Conservation (phyloP, 2,329 filamentous ascomycete genomes). For the Fusarium begoniae region DNA sequence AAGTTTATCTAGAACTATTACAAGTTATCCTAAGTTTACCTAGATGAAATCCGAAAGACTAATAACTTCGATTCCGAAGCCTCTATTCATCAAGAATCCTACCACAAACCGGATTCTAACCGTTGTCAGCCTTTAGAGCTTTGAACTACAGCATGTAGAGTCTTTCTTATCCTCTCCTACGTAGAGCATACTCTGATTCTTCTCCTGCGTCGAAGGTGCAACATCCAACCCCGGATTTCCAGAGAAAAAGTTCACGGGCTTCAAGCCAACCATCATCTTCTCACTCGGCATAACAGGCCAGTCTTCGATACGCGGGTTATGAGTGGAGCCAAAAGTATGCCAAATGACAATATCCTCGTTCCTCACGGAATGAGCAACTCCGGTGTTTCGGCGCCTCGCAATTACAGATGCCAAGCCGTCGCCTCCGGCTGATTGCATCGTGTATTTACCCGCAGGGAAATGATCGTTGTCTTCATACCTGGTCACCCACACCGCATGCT, state of each 20-base stretch:
- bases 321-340: constrained; percentile 69
- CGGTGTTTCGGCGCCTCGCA: constrained; percentile 36
- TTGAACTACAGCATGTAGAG: background rate
- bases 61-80: background rate
- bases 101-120: background rate
- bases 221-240: constrained; percentile 62
- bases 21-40: background rate
- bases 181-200: constrained; percentile 47
- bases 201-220: constrained; percentile 50
- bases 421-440: constrained; percentile 57
- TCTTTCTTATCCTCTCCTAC: background rate
- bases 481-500: constrained; percentile 58
- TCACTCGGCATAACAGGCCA: constrained; percentile 76
- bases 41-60: background rate
- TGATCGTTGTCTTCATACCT: constrained; percentile 54
- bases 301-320: constrained; percentile 72
- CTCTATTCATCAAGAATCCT: background rate
- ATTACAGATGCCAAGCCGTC: constrained; percentile 50
- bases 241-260: constrained; percentile 64
- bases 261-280: constrained; percentile 59
- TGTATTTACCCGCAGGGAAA: constrained; percentile 55
- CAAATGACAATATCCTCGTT: constrained; percentile 66
- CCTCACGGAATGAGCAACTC: constrained; percentile 49
- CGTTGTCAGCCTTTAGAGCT: background rate
- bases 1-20: background rate